These are phyloP conservation scores for Neocatenulostroma microsporum DNA, from an alignment of 2,329 filamentous ascomycete genomes.

Conservation along the genomic window DNA sequence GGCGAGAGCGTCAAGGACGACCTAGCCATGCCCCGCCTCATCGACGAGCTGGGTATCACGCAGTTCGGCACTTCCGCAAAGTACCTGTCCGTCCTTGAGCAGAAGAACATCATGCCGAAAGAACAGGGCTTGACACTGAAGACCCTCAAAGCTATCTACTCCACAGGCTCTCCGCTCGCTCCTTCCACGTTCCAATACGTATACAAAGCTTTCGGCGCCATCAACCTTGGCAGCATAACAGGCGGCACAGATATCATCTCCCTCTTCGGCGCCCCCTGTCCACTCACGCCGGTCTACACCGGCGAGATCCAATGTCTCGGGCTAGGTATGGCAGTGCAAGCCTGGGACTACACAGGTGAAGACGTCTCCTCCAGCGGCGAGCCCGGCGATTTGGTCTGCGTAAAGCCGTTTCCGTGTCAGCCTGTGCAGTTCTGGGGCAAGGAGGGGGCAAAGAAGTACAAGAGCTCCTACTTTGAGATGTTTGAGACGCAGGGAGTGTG, in stretches of 20 bases:
- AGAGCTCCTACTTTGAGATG: slow-evolving; percentile 76
- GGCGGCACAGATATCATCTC: slow-evolving; percentile 96
- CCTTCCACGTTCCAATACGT: slow-evolving; percentile 90
- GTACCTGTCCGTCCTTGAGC: slow-evolving; percentile 84
- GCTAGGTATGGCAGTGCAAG: slow-evolving; percentile 45
- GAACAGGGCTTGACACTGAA: slow-evolving; percentile 49
- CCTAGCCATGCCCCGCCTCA: slow-evolving; percentile 72
- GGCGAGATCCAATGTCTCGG: slow-evolving; percentile 45
- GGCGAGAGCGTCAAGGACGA: slow-evolving; percentile 56
- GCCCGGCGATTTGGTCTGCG: slow-evolving; percentile 82
- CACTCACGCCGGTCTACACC: slow-evolving; percentile 41
- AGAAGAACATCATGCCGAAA: slow-evolving; percentile 57
- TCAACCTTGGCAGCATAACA: slow-evolving; percentile 89
- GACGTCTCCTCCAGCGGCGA: slow-evolving; percentile 56
- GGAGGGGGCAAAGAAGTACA: slow-evolving; percentile 65
- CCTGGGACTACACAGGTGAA: slow-evolving; percentile 47
- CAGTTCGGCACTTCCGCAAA: slow-evolving; percentile 95
- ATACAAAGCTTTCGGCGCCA: slow-evolving; percentile 71
- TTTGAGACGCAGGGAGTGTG: slow-evolving; percentile 71
- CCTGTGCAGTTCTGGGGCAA: slow-evolving; percentile 80
- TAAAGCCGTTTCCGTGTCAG: slow-evolving; percentile 78
- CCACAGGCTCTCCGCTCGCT: slow-evolving; percentile 83
- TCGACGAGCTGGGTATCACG: slow-evolving; percentile 73
- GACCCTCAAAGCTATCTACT: slow-evolving; percentile 77
- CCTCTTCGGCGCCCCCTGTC: slow-evolving; percentile 77